phyloP scores from a whole-genome alignment of 163 green algal genomes.

The Scenedesmus sp. region DNA sequence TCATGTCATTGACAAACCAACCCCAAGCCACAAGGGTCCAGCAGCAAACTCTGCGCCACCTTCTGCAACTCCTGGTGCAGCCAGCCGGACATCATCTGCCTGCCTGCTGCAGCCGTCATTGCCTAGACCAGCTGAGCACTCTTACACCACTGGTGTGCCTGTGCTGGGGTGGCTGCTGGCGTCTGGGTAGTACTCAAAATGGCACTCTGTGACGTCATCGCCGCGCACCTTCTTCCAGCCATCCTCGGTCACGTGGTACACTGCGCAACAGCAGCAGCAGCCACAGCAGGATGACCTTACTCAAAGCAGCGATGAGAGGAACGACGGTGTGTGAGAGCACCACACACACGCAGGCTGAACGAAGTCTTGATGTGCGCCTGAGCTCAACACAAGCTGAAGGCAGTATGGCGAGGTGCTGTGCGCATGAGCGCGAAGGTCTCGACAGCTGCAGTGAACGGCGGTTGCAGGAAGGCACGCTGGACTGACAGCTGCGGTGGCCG shows the following conservation, averaged over 20 bases:
- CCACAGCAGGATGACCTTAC: neutral
- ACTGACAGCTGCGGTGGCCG: neutral
- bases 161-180: conserved; percentile 60
- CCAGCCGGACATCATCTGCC: neutral
- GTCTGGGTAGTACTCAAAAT: conserved; percentile 95
- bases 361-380: too few relatives aligned
- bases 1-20: neutral
- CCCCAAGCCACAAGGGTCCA: neutral
- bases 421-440: too few relatives aligned
- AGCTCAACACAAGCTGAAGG: too few relatives aligned
- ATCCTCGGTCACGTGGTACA: conserved; percentile 97
- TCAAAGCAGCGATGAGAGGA: too few relatives aligned
- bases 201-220: conserved; percentile 95
- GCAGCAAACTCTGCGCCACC: neutral
- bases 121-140: neutral
- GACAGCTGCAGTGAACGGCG: too few relatives aligned
- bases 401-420: too few relatives aligned
- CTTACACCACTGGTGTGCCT: conserved; percentile 47
- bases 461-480: too few relatives aligned
- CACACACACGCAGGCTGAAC: too few relatives aligned
- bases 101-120: neutral
- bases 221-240: conserved; percentile 98
- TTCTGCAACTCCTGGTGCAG: neutral
- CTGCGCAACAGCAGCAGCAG: conserved; percentile 67
- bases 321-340: too few relatives aligned